phyloP scores from a whole-genome alignment of 2,329 filamentous ascomycete species.

The Colletotrichum scovillei region DNA sequence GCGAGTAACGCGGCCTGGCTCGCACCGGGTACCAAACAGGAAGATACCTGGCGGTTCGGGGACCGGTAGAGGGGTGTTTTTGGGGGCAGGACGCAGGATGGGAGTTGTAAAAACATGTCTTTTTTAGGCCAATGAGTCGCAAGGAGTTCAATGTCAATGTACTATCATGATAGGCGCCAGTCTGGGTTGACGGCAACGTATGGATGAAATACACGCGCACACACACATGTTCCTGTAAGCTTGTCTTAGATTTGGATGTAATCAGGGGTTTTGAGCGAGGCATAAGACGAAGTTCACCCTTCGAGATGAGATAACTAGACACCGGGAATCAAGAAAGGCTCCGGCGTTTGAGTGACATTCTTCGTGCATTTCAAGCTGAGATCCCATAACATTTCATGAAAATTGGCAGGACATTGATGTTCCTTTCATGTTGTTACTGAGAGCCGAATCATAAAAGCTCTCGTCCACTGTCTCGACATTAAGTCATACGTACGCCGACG shows the following conservation, averaged over 20 bases:
- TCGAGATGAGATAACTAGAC: background rate
- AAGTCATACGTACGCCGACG: background rate
- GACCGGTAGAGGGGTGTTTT: conserved; percentile 43
- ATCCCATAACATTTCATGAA: background rate
- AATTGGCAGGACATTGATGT: background rate
- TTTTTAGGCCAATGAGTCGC: background rate
- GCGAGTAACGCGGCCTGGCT: conserved; percentile 71
- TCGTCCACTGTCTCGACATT: background rate
- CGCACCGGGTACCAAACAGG: conserved; percentile 83
- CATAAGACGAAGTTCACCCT: background rate
- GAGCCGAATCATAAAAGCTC: too few species aligned
- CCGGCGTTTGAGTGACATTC: background rate
- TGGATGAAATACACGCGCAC: conserved; percentile 9
- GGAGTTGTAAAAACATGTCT: conserved; percentile 30
- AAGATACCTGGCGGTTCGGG: conserved; percentile 78
- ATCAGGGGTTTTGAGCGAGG: background rate
- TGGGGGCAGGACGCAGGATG: too few species aligned
- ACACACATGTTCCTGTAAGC: background rate
- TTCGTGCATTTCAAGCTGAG: background rate
- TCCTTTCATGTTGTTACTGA: background rate
- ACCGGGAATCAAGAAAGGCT: background rate
- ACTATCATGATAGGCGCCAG: conserved; percentile 23
- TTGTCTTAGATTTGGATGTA: background rate
- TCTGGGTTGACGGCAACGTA: conserved; percentile 3
- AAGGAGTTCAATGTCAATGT: conserved; percentile 27